Percentiles rank a stretch among this genome's conserved stretches.
Conservation (phyloP, 2,329 filamentous ascomycete genomes). For the Diaporthe ilicicola region DNA sequence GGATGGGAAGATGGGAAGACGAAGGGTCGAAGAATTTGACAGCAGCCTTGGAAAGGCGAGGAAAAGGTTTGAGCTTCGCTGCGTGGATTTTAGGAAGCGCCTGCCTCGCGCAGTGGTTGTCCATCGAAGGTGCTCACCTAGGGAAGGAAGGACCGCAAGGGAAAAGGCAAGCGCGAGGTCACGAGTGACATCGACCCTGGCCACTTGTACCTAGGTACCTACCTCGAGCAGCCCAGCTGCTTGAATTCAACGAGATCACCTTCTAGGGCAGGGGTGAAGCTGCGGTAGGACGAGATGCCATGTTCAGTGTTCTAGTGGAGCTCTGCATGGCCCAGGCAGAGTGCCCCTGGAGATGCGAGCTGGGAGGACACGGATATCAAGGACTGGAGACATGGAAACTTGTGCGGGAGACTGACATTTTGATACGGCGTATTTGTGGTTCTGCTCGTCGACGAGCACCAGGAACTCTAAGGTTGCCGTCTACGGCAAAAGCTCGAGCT, state of each 20-base stretch:
- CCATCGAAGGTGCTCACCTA: neutral
- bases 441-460: neutral
- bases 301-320: neutral
- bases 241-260: neutral
- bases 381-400: neutral
- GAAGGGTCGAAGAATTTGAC: neutral
- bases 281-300: no score
- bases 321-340: neutral
- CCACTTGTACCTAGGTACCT: neutral
- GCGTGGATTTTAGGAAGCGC: neutral
- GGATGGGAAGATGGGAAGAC: neutral
- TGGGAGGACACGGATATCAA: neutral
- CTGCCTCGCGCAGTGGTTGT: neutral
- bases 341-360: neutral
- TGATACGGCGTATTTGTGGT: no score
- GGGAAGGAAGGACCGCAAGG: neutral
- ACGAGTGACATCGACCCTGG: neutral
- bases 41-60: neutral
- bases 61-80: neutral
- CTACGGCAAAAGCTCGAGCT: neutral
- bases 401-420: no score
- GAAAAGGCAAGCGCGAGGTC: neutral
- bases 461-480: neutral
- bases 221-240: neutral
- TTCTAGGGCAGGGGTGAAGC: neutral